Conservation (phyloP, 768 basidiomycete genomes). For the Boletus pseudopeckii region DNA sequence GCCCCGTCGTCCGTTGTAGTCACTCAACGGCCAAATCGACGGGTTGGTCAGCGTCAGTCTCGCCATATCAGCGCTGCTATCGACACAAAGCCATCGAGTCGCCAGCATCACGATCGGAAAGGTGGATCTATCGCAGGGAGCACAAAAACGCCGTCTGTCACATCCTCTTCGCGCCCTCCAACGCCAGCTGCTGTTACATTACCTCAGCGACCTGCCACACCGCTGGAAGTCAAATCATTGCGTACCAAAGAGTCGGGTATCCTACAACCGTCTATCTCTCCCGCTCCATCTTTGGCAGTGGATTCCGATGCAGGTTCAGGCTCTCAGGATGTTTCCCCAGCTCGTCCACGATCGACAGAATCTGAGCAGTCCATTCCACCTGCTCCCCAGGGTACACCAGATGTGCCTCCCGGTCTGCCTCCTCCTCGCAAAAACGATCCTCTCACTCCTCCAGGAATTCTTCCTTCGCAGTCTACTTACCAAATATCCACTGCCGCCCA, state of each 20-base stretch:
- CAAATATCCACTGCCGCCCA: constrained; percentile 86
- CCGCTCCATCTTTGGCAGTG: constrained; percentile 47
- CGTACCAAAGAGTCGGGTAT: constrained; percentile 42
- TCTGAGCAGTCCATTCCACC: constrained; percentile 36
- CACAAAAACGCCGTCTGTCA: constrained; percentile 45
- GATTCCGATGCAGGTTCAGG: constrained; percentile 49
- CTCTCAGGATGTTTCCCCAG: constrained; percentile 42
- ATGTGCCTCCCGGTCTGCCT: constrained; percentile 58
- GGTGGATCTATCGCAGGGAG: constrained; percentile 28
- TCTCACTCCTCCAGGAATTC: constrained; percentile 44
- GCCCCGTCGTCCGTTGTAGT: constrained; percentile 22
- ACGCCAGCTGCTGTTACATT: constrained; percentile 43
- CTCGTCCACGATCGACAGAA: constrained; percentile 40
- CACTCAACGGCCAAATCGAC: constrained; percentile 40
- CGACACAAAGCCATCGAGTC: constrained; percentile 36
- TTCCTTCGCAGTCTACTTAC: constrained; percentile 53
- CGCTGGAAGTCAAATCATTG: constrained; percentile 39
- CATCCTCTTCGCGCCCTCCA: constrained; percentile 54
- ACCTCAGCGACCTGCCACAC: constrained; percentile 43
- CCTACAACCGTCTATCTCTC: constrained; percentile 36
- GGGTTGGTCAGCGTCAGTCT: constrained; percentile 47
- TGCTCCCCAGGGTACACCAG: constrained; percentile 49
- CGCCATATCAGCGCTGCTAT: constrained; percentile 36
- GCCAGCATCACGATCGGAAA: constrained; percentile 45
- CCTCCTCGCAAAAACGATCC: constrained; percentile 48